Percentiles rank a stretch among this genome's conserved stretches.
Evolutionary conservation across 352 stramenopile species (phyloP).

Genomic region (Globisporangium polare): DNA sequence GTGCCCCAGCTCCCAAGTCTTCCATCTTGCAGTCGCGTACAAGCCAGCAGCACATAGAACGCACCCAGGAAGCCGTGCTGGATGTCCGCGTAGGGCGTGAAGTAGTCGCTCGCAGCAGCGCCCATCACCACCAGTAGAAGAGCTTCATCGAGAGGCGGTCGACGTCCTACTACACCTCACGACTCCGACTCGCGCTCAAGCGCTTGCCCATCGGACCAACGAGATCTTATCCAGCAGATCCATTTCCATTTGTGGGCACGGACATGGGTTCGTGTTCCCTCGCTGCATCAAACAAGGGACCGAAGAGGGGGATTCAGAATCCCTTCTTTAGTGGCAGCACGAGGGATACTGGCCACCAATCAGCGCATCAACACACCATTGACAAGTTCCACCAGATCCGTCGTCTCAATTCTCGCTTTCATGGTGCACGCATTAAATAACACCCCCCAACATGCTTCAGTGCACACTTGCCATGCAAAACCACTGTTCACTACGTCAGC

Average conservation of each 20-base stretch:
- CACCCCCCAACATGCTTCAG: not conserved
- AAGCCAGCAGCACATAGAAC: not conserved
- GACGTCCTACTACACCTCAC: not conserved
- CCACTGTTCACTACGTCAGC: not conserved
- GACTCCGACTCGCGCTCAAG: not conserved
- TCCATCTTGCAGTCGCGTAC: too few relatives aligned
- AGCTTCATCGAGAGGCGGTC: not conserved
- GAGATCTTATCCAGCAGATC: conserved; percentile 7
- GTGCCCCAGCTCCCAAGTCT: too few relatives aligned
- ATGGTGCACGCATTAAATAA: conserved; percentile 10
- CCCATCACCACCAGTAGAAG: conserved; percentile 28
- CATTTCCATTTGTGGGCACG: not conserved
- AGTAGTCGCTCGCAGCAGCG: conserved; percentile 43
- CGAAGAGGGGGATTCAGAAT: not conserved
- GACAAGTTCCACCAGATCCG: too few relatives aligned
- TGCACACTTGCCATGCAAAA: not conserved
- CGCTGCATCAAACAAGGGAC: not conserved
- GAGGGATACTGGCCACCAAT: not conserved
- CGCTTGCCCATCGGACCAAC: not conserved
- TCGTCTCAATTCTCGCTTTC: too few relatives aligned
- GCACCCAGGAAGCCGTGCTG: conserved; percentile 47
- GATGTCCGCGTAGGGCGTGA: conserved; percentile 52
- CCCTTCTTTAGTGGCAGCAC: not conserved
- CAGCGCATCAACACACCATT: too few relatives aligned
- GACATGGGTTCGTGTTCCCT: conserved; percentile 8